Conservation (phyloP, 768 basidiomycete species). For the Mycena metata region DNA sequence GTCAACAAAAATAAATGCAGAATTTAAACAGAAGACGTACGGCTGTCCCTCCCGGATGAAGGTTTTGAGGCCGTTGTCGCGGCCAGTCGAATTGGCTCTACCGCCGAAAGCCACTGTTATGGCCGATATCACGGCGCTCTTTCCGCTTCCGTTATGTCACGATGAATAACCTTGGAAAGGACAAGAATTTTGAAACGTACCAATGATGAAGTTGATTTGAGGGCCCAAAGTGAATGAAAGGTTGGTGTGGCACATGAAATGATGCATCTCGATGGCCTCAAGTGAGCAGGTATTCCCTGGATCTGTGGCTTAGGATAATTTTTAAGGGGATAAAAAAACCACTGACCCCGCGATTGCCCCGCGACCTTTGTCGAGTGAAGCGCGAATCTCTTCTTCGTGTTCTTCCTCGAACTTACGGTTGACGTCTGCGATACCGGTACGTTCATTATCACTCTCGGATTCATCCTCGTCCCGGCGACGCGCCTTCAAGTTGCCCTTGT, state of each 20-base stretch:
- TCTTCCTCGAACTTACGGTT: constrained; percentile 77
- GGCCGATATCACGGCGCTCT: constrained; percentile 94
- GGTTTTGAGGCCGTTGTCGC: constrained; percentile 87
- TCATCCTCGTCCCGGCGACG: constrained; percentile 48
- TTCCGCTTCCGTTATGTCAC: constrained; percentile 63
- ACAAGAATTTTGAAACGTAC: constrained; percentile 52
- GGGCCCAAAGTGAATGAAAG: constrained; percentile 89
- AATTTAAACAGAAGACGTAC: constrained; percentile 57
- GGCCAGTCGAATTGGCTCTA: constrained; percentile 90
- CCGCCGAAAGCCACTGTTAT: constrained; percentile 95
- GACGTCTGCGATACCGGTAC: constrained; percentile 64
- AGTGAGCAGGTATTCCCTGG: constrained; percentile 86
- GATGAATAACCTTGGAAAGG: constrained; percentile 9
- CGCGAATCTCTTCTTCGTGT: constrained; percentile 68
- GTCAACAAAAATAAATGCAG: not conserved
- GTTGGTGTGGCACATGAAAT: constrained; percentile 97
- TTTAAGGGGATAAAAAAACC: not conserved
- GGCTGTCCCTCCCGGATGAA: constrained; percentile 88
- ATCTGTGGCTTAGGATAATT: not conserved
- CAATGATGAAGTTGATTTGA: constrained; percentile 98
- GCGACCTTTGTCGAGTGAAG: constrained; percentile 63
- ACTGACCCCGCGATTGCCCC: constrained; percentile 63
- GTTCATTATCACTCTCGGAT: constrained; percentile 47
- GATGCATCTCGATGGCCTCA: constrained; percentile 85
- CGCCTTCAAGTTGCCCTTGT: constrained; percentile 46